Evolutionary conservation across 352 stramenopile genomes (phyloP).

Genomic region (Pythium inflatum): DNA sequence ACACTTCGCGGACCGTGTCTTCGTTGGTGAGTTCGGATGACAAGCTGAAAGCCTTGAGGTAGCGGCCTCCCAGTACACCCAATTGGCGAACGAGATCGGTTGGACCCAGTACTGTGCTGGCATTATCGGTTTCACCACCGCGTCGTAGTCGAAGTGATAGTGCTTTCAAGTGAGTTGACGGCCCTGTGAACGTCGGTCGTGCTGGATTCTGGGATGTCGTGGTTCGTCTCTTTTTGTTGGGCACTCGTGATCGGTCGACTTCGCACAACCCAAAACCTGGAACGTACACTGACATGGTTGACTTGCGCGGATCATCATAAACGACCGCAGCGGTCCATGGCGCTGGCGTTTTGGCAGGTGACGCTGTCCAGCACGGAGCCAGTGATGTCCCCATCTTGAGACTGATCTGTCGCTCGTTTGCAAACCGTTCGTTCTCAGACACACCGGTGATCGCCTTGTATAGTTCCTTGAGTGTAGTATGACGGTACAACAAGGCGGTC

Average conservation of each 20-base stretch:
- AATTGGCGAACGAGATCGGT: too few species aligned
- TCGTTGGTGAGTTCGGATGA: too few species aligned
- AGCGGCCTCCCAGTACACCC: too few species aligned
- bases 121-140: too few species aligned
- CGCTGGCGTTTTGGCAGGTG: background rate
- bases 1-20: too few species aligned
- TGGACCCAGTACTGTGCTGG: too few species aligned
- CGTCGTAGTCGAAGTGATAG: background rate
- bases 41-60: background rate
- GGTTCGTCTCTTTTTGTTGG: slow-evolving; percentile 14
- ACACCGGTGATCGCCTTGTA: background rate
- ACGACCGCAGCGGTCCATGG: background rate
- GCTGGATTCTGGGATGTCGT: too few species aligned
- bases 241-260: slow-evolving; percentile 2
- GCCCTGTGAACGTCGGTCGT: too few species aligned
- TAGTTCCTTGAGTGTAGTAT: background rate
- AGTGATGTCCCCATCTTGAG: slow-evolving; percentile 3
- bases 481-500: slow-evolving; percentile 5
- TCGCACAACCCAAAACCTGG: slow-evolving; percentile 8
- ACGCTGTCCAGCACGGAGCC: background rate
- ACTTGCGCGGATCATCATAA: background rate
- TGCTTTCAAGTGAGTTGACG: too few species aligned
- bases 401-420: background rate
- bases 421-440: background rate
- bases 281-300: background rate